Conservation (phyloP, 371 early-diverging fungal species). For the Mycotypha africana region DNA sequence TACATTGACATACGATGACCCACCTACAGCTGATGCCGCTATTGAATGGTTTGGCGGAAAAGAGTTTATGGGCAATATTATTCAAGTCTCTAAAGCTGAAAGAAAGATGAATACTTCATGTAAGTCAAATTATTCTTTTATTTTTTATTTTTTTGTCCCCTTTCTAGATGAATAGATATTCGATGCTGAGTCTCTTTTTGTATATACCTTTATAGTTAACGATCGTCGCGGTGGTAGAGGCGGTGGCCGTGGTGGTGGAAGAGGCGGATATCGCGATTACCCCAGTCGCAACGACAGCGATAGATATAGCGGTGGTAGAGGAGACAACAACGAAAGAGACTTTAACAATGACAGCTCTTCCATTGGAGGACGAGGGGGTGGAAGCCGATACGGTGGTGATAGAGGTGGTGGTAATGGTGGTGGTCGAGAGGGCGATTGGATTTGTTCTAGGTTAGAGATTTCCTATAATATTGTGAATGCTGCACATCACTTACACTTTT, state of each 20-base stretch:
- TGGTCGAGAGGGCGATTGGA: constrained; percentile 27
- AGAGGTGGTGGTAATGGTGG: constrained; percentile 7
- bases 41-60: constrained; percentile 69
- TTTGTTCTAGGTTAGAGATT: constrained; percentile 17
- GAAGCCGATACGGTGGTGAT: constrained; percentile 39
- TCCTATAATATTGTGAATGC: not conserved
- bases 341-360: too few relatives aligned
- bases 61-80: constrained; percentile 43
- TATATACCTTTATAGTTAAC: too few relatives aligned
- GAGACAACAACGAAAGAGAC: constrained; percentile 4
- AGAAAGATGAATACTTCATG: constrained; percentile 39
- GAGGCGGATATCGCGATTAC: constrained; percentile 41
- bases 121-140: constrained; percentile 2
- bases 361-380: too few relatives aligned
- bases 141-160: not conserved
- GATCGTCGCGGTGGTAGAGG: constrained; percentile 1
- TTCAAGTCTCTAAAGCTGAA: constrained; percentile 63
- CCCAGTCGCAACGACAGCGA: constrained; percentile 13
- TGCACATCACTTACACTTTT: too few relatives aligned
- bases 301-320: constrained; percentile 11
- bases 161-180: too few relatives aligned
- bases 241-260: constrained; percentile 12
- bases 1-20: constrained; percentile 70
- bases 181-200: too few relatives aligned
- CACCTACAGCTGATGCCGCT: constrained; percentile 63